Conservation (phyloP, 768 basidiomycete species). For the Rossbeevera mucosa region DNA sequence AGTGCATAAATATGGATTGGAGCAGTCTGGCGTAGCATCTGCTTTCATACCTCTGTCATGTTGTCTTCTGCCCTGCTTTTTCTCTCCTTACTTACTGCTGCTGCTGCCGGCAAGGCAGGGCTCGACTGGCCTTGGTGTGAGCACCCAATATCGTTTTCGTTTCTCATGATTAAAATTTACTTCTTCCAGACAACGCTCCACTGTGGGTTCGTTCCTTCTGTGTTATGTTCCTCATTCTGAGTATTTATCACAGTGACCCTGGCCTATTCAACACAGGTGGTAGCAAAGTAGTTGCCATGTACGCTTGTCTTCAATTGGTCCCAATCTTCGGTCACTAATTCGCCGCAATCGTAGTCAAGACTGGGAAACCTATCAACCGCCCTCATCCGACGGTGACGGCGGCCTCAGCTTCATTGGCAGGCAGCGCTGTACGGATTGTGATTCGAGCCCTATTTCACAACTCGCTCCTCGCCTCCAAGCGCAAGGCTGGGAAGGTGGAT, state of each 20-base stretch:
- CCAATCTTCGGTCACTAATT: not conserved
- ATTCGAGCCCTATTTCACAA: constrained; percentile 33
- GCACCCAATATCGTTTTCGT: not conserved
- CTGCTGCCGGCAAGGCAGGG: constrained; percentile 32
- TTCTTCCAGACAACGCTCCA: constrained; percentile 21
- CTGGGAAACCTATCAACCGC: constrained; percentile 34
- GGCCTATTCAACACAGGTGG: constrained; percentile 30
- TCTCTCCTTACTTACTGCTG: constrained; percentile 15
- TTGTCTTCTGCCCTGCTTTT: constrained; percentile 15
- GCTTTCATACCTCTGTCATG: constrained; percentile 11
- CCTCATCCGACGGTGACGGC: constrained; percentile 33
- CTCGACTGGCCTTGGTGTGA: constrained; percentile 36
- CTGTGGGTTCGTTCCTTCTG: constrained; percentile 22
- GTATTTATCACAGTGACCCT: constrained; percentile 17
- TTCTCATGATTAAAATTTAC: not conserved
- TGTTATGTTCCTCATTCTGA: not conserved
- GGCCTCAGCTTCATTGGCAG: constrained; percentile 38
- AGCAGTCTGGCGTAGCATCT: not conserved
- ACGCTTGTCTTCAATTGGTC: constrained; percentile 2
- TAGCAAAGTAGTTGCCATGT: constrained; percentile 34
- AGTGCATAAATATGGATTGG: not conserved
- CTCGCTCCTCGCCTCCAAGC: constrained; percentile 29
- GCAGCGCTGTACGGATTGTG: constrained; percentile 36
- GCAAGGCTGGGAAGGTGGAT: constrained; percentile 31
- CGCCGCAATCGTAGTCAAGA: constrained; percentile 26